Evolutionary conservation across 768 basidiomycete species (phyloP), one percentile per base, ranked within the genome.

Genomic region (Panaeolus papilionaceus): DNA sequence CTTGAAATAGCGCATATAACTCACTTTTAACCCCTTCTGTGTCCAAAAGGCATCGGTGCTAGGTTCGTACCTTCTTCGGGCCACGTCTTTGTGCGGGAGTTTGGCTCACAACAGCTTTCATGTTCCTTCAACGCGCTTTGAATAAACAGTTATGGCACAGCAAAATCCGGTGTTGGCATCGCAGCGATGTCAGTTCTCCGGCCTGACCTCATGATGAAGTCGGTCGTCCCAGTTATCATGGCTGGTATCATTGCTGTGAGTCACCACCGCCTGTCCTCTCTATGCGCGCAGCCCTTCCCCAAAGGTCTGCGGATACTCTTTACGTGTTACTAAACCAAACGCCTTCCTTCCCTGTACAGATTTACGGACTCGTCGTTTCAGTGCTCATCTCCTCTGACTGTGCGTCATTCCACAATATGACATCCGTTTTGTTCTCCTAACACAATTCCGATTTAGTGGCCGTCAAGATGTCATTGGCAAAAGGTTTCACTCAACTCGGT

Each of bases 231-330:
- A 58, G 96, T 98, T 79, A 92, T 99, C 81, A 98, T 99, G 97
- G 97, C 97, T 86, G 97, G 97, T 95, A 99, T 99, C 84, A 98
- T 99, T 83, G 97, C 94, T 79, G 97, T 99, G 73, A 71, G 95
- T 90, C 69, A 69, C 63, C 69, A 69, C 63, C 44, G 33, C 26
- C 64, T 42, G 65, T 20, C 18, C 69, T 62, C 42, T 66, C 62
- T 66, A 20, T 20, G 28, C 11, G 40, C 37, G 64, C 62, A 14
- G 42, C 65, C 9, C 40, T 26, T 23, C 54, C 10, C 20, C 67
- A n/a, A 65, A 44, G 14, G 33, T 61, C 18, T 63, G 62, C 63
- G 51, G 69, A 51, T 20, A 38, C 20, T 33, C 9, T 33, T 28
- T 11, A 38, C 20, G 20, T 38, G 62, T 62, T 62, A 45, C 64